Base-by-base conservation (phyloP, 2,329 filamentous ascomycete genomes). In the Cercospora berteroae region DNA sequence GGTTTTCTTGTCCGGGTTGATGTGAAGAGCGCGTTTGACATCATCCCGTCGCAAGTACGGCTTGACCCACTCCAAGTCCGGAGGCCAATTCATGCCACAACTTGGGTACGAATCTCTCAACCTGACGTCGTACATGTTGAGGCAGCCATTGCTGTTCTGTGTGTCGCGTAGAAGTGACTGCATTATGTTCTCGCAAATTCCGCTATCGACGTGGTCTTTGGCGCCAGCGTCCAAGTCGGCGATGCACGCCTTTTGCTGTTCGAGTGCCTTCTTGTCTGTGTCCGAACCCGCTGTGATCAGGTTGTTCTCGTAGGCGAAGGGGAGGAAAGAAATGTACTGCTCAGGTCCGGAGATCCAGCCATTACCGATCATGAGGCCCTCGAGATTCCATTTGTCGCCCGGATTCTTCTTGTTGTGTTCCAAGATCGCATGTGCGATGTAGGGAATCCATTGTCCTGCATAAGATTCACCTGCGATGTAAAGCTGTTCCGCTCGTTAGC, bases 21-120 rank as follows among this genome's bases (percentile, higher is more conserved):
- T 87, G 77, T 99, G 91, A 39, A 99, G 84, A 0, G 95, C 95
- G 4, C 84, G 76, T 27, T 87, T 83, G 13, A 99, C 95, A 58
- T 97, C 93, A n/a, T 83, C 76, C 65, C 89, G 89, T 66, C 92
- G 90, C 62, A 99, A 86, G 79, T 98, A 99, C 0, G 93, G 92
- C 5, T 88, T 92, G 23, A 99, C 87, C 60, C 86, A 77, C 57
- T 80, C 80, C 75, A 99, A 84, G 80, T 99, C 95, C 71, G 93
- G 91, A 33, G 95, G 95, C 96, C 96, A 99, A 81, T 93, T 94
- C 94, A 97, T 97, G 72, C 95, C 95, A 79, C 95, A 99, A 70
- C 89, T 90, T 4, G 92, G 90, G 79, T 87, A 93, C 6, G 82
- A 82, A 79, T 99, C 95, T 70, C 84, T 89, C 57, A 97, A 85